Evolutionary conservation across 768 basidiomycete genomes (phyloP).

Genomic region (Calocybe indica): DNA sequence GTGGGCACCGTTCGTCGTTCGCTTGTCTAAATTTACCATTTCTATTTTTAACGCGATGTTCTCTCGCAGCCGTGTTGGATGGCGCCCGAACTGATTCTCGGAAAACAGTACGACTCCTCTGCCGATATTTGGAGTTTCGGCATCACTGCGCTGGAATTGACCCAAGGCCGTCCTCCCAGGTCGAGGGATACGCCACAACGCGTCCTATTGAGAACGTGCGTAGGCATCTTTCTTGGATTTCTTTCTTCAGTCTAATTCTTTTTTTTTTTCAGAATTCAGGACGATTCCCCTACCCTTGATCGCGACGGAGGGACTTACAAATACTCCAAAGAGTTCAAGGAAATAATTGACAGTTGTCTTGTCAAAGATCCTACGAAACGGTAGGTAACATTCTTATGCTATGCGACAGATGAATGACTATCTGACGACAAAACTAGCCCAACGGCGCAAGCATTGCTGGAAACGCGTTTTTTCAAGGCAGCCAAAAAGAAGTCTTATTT

Average conservation of each 20-base stretch:
- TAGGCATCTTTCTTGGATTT: neutral
- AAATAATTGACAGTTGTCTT: slow-evolving; percentile 78
- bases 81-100: slow-evolving; percentile 91
- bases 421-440: slow-evolving; percentile 40
- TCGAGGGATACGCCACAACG: slow-evolving; percentile 68
- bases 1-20: slow-evolving; percentile 70
- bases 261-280: slow-evolving; percentile 49
- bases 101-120: slow-evolving; percentile 75
- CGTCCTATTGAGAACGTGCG: slow-evolving; percentile 70
- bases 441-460: slow-evolving; percentile 70
- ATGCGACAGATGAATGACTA: neutral
- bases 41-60: slow-evolving; percentile 1
- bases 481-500: slow-evolving; percentile 79
- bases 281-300: slow-evolving; percentile 73
- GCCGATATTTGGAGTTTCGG: slow-evolving; percentile 98
- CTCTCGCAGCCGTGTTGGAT: slow-evolving; percentile 80
- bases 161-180: slow-evolving; percentile 83
- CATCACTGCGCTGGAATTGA: slow-evolving; percentile 88
- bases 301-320: slow-evolving; percentile 64
- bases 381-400: slow-evolving; percentile 24
- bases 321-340: slow-evolving; percentile 79
- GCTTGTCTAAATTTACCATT: neutral
- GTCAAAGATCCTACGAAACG: slow-evolving; percentile 78
- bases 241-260: slow-evolving; percentile 1
- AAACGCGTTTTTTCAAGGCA: slow-evolving; percentile 70